Percentiles rank a stretch among this genome's conserved stretches.
phyloP scores from a whole-genome alignment of 768 basidiomycete species.

The Boletus pseudo-olivaceus region DNA sequence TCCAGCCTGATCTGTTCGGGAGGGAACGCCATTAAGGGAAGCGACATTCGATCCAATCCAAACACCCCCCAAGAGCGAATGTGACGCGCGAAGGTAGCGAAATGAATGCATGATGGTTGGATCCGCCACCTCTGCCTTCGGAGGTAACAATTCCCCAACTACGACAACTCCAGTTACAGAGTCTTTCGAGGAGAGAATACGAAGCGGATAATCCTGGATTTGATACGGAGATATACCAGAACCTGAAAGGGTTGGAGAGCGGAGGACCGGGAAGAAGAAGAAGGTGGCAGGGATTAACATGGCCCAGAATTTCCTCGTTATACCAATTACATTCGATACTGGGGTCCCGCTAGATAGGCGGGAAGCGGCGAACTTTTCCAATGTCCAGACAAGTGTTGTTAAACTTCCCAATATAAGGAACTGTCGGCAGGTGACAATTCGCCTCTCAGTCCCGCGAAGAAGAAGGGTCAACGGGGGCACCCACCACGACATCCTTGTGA shows the following conservation, averaged over 20 bases:
- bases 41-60: slow-evolving; percentile 64
- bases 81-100: slow-evolving; percentile 60
- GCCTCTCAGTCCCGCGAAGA: slow-evolving; percentile 1
- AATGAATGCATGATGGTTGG: slow-evolving; percentile 42
- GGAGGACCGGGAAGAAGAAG: slow-evolving; percentile 40
- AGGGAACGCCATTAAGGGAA: slow-evolving; percentile 39
- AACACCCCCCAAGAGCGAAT: slow-evolving; percentile 68
- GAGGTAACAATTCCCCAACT: slow-evolving; percentile 68
- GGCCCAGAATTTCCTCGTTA: slow-evolving; percentile 8
- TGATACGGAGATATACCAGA: slow-evolving; percentile 48
- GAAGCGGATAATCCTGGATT: slow-evolving; percentile 53
- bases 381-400: slow-evolving; percentile 11
- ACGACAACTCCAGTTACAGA: slow-evolving; percentile 80
- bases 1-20: slow-evolving; percentile 50
- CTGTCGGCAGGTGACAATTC: slow-evolving; percentile 6
- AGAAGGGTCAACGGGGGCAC: neutral
- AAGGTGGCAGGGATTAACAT: slow-evolving; percentile 29
- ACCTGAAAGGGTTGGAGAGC: slow-evolving; percentile 55
- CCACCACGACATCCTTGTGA: slow-evolving; percentile 21
- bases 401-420: slow-evolving; percentile 25
- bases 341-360: neutral
- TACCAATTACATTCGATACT: neutral
- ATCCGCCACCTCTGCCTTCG: slow-evolving; percentile 26
- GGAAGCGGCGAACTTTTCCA: neutral
- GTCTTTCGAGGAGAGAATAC: slow-evolving; percentile 61